Percentiles rank a stretch among this genome's conserved stretches.
phyloP scores from a whole-genome alignment of 257 asterid genomes.

The Solanum pinnatisectum region DNA sequence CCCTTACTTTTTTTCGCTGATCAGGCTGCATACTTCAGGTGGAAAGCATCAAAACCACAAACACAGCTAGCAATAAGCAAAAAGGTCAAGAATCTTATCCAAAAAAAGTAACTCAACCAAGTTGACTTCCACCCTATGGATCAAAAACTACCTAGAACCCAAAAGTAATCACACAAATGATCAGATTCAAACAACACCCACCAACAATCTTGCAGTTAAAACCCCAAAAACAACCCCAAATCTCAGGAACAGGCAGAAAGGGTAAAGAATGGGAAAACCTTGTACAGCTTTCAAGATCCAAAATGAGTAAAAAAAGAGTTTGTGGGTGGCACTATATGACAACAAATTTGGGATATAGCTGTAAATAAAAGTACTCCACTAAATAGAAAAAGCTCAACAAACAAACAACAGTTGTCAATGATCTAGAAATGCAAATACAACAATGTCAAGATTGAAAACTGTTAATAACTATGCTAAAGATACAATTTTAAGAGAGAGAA shows the following conservation, averaged over 20 bases:
- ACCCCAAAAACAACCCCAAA: not conserved
- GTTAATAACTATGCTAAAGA: not conserved
- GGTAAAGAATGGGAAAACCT: conserved; percentile 12
- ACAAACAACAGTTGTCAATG: conserved; percentile 3
- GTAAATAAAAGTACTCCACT: conserved; percentile 13
- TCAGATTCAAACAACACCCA: conserved; percentile 20
- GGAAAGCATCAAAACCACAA: conserved; percentile 38
- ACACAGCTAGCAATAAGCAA: not conserved
- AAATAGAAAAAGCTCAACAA: not conserved
- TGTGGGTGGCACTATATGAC: conserved; percentile 11
- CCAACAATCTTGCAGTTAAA: conserved; percentile 17
- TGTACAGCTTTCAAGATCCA: conserved; percentile 11
- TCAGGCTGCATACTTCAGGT: conserved; percentile 65
- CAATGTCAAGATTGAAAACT: conserved; percentile 12
- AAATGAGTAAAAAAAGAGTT: not conserved
- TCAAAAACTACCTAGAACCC: conserved; percentile 11
- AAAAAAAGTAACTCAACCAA: conserved; percentile 4
- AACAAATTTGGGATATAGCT: conserved; percentile 6
- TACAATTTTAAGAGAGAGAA: not conserved
- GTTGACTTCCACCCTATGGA: conserved; percentile 10
- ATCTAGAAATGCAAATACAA: conserved; percentile 18
- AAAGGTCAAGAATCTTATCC: conserved; percentile 21
- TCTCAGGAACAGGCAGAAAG: not conserved
- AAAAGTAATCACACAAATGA: not conserved
- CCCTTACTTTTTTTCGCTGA: conserved; percentile 66